Evolutionary conservation across 306 rosid genomes (phyloP), one percentile per base, ranked within the genome.

Genomic region (Ceratonia siliqua): DNA sequence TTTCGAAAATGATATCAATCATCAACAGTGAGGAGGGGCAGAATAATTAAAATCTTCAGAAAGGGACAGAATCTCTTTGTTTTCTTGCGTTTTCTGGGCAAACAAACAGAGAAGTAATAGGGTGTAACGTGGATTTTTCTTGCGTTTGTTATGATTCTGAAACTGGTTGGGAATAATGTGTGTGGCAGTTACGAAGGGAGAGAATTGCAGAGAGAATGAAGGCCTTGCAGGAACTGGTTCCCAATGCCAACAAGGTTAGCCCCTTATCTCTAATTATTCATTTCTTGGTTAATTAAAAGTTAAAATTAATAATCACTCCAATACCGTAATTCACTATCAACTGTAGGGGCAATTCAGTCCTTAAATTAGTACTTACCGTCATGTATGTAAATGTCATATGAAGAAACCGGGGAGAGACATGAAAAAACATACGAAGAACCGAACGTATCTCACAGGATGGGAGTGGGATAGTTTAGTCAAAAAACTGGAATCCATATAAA

Each of bases 171-270:
- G 18, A 54, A 7, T 35, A 58, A 13, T 15, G 22, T 64, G 18
- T 64, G 79, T 81, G 85, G 73, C 90, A 95, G 99, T 83, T 95
- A 81, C 86, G 99, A 62, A 86, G 99, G 68, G 99, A 95, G 87
- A 92, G 99, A 85, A 95, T 95, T 36, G 99, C 99, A 65, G 97
- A 95, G 90, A 87, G 97, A 79, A 95, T 95, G 98, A 95, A 95
- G 82, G 88, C 98, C 1, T 87, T 95, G 81, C 98, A 95, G 67
- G 99, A 95, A 83, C 90, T 90, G 43, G 98, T 95, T 87, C 98
- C 99, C 62, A 95, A 95, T 77, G 97, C 87, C 74, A 95, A 95
- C 85, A 92, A 95, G 98, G 99, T 92, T 57, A 15, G 2, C 5
- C 52, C 50, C n/a, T 1, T 46, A 18, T 20, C 20, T 1, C 27